A percentile compares a stretch with the other conserved stretches of the same genome.
These are phyloP conservation scores for Erythrophleum fordii DNA, from an alignment of 306 rosid species.

Conservation along the genomic window DNA sequence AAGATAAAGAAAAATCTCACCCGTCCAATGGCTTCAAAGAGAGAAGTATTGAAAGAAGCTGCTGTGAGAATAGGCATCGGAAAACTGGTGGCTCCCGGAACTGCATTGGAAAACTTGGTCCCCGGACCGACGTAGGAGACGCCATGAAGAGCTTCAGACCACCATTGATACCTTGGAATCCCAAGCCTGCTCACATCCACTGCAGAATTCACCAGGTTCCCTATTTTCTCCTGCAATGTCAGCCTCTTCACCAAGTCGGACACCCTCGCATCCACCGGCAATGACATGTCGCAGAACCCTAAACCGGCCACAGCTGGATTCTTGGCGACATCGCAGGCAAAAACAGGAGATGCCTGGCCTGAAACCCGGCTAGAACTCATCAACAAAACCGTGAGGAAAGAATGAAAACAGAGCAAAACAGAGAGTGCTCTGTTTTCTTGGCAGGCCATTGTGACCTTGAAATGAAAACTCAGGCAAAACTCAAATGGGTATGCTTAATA, in stretches of 20 bases:
- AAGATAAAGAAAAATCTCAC: constrained; percentile 41
- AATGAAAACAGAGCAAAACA: constrained; percentile 55
- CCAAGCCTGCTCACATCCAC: constrained; percentile 75
- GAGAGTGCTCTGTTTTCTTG: constrained; percentile 57
- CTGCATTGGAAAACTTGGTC: constrained; percentile 65
- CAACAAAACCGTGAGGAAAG: constrained; percentile 13
- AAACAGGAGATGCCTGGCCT: constrained; percentile 61
- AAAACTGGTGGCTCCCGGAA: constrained; percentile 92
- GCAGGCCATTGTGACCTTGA: constrained; percentile 48
- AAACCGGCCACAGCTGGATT: constrained; percentile 47
- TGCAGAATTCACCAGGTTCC: constrained; percentile 65
- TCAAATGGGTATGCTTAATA: constrained; percentile 29
- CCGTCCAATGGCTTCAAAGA: constrained; percentile 89
- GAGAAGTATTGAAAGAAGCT: constrained; percentile 87
- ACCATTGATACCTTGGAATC: constrained; percentile 88
- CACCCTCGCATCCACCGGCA: constrained; percentile 58
- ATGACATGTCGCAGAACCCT: constrained; percentile 71
- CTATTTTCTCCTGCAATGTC: constrained; percentile 80
- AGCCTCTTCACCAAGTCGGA: constrained; percentile 75
- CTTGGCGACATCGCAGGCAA: constrained; percentile 63
- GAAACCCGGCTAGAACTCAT: constrained; percentile 31
- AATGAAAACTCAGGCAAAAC: constrained; percentile 1
- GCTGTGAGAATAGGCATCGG: constrained; percentile 92
- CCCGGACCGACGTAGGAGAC: constrained; percentile 88
- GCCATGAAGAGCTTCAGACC: constrained; percentile 99